Evolutionary conservation across 768 basidiomycete species (phyloP).

Genomic region (Termitomyces sp.): DNA sequence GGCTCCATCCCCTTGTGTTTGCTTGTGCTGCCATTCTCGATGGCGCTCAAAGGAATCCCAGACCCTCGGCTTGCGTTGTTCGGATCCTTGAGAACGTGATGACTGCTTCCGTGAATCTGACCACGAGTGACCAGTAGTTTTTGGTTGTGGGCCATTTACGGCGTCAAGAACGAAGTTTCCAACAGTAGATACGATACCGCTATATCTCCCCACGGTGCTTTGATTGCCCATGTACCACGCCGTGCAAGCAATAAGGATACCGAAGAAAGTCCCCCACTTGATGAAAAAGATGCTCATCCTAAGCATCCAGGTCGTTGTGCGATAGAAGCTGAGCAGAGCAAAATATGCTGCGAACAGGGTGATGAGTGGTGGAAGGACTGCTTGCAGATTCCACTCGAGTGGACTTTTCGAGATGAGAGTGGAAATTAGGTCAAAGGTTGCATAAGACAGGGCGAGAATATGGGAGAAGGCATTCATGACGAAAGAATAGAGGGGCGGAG

Average conservation of each 20-base stretch:
- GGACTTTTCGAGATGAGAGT: slow-evolving; percentile 48
- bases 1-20: slow-evolving; percentile 17
- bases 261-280: slow-evolving; percentile 72
- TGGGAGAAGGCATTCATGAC: slow-evolving; percentile 49
- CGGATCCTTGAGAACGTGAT: slow-evolving; percentile 14
- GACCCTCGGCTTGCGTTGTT: slow-evolving; percentile 30
- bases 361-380: slow-evolving; percentile 68
- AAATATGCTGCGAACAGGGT: slow-evolving; percentile 70
- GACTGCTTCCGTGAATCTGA: slow-evolving; percentile 18
- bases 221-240: slow-evolving; percentile 50
- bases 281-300: slow-evolving; percentile 62
- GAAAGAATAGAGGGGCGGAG: slow-evolving; percentile 49
- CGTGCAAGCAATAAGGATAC: slow-evolving; percentile 42
- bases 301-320: slow-evolving; percentile 72
- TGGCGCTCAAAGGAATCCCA: slow-evolving; percentile 69
- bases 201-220: slow-evolving; percentile 29
- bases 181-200: slow-evolving; percentile 34
- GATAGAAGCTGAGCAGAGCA: slow-evolving; percentile 71
- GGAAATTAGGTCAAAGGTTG: slow-evolving; percentile 41
- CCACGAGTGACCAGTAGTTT: slow-evolving; percentile 22
- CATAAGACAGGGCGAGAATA: slow-evolving; percentile 41
- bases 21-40: slow-evolving; percentile 51
- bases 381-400: slow-evolving; percentile 61
- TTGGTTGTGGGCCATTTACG: slow-evolving; percentile 32
- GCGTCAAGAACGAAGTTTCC: slow-evolving; percentile 36